Base-by-base conservation (phyloP, 2,329 filamentous ascomycete genomes). In the Berkeleyomyces rouxiae region DNA sequence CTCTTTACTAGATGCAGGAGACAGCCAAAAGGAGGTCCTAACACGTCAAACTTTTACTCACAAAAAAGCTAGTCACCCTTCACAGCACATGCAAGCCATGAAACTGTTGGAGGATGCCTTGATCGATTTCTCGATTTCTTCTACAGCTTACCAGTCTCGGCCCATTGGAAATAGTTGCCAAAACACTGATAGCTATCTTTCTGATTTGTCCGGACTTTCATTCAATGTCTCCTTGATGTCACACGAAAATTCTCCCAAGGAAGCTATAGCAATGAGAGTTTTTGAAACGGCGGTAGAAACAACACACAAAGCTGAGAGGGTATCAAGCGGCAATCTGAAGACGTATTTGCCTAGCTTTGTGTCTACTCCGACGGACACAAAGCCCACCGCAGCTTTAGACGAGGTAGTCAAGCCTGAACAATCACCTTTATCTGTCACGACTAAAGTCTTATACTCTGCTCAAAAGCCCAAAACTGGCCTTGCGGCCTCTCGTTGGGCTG, bases 401-500 rank as follows among this genome's bases (percentile, higher is more conserved):
- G 42, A 11, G 9, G 4, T 36, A n/a, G 11, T 33, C 1, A 9
- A 36, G 33, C 16, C 58, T 7, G 13, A 9, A 23, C 23, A 23
- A 23, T 23, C 23, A 23, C 23, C 23, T 23, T 1, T 2, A 23
- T 23, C 23, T 3, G 33, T 7, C 13, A 13, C 36, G n/a, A 7
- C n/a, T 44, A 7, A 37, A 23, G 47, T 23, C 23, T 23, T 1
- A 1, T 1, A 23, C 1, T 23, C n/a, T 23, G 13, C 43, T 23
- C 13, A n/a, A 31, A 60, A 60, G 33, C 43, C 42, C 1, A 60
- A 49, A 33, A 47, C n/a, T n/a, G 58, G 58, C 4, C 58, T 60
- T 39, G 58, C 58, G 5, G 58, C 58, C 33, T 60, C 58, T 11
- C 42, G 43, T 10, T 60, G 58, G 58, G 58, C 58, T 11, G 43